Conservation (phyloP, 2,329 filamentous ascomycete genomes). For the Elsinoe ampelina region DNA sequence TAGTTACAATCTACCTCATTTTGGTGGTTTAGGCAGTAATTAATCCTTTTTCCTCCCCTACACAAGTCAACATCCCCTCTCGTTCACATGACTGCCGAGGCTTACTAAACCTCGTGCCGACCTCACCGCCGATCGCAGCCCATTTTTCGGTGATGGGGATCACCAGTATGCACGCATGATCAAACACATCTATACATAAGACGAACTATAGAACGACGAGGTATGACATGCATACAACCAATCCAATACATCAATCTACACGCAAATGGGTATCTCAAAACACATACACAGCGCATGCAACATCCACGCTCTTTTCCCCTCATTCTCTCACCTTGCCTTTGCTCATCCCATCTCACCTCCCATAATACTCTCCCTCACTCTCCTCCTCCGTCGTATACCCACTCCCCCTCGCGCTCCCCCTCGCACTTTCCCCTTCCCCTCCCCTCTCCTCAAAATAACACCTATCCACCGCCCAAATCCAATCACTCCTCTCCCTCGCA, state of each 20-base stretch:
- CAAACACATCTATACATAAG: no score
- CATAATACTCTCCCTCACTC: constrained; percentile 12
- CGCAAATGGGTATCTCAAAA: constrained; percentile 5
- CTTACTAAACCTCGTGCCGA: no score
- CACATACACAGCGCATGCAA: not conserved
- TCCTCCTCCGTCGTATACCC: constrained; percentile 8
- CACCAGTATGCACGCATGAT: no score
- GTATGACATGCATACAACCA: not conserved
- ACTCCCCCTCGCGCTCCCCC: constrained; percentile 19
- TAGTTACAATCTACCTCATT: no score
- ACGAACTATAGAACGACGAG: no score
- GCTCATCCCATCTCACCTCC: not conserved
- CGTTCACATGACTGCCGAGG: no score
- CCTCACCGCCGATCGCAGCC: no score
- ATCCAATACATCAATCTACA: not conserved
- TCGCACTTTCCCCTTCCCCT: constrained; percentile 17
- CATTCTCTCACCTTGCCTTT: not conserved
- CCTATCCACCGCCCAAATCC: constrained; percentile 93
- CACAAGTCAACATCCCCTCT: no score
- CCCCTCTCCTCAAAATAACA: constrained; percentile 46
- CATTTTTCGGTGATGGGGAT: no score
- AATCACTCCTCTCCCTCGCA: constrained; percentile 89
- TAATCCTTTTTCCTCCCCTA: no score
- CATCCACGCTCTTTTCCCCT: not conserved
- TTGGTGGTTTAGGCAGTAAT: no score